Conservation (phyloP, 495 filamentous ascomycete species). For the Tuber microsphaerosporum region DNA sequence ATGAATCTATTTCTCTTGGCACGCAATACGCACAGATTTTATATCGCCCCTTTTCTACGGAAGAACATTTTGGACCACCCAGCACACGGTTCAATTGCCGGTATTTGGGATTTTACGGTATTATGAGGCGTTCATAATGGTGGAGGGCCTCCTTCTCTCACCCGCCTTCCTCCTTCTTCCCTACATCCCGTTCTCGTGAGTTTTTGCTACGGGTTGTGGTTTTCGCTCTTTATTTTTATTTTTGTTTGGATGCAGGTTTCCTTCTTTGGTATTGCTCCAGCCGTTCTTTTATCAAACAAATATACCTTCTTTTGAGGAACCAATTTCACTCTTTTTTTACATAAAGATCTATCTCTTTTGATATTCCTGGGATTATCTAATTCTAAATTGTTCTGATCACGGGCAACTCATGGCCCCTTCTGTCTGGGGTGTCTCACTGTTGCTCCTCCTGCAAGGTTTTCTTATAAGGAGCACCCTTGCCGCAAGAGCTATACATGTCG, state of each 20-base stretch:
- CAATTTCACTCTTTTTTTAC: constrained; percentile 2
- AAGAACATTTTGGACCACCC: background rate
- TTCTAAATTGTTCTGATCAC: background rate
- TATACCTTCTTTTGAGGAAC: background rate
- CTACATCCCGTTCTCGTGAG: background rate
- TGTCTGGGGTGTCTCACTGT: background rate
- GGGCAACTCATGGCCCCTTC: background rate
- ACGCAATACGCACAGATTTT: too few species aligned
- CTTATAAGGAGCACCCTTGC: background rate
- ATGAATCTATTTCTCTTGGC: too few species aligned
- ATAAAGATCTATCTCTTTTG: background rate
- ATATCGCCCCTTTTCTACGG: background rate
- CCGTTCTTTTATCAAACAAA: constrained; percentile 15
- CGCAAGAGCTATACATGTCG: constrained; percentile 20
- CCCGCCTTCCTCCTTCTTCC: background rate
- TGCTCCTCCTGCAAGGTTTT: background rate
- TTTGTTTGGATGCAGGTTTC: constrained; percentile 10
- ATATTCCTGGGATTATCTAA: background rate
- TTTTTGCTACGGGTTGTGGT: constrained; percentile 10
- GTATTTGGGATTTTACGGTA: background rate
- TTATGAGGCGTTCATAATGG: background rate
- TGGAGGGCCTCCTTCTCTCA: background rate
- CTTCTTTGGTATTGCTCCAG: constrained; percentile 21
- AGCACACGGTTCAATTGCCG: background rate
- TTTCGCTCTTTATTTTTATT: background rate